These are phyloP conservation scores for Carallia pectinifolia DNA, from an alignment of 345 rosid species.

Conservation along the genomic window DNA sequence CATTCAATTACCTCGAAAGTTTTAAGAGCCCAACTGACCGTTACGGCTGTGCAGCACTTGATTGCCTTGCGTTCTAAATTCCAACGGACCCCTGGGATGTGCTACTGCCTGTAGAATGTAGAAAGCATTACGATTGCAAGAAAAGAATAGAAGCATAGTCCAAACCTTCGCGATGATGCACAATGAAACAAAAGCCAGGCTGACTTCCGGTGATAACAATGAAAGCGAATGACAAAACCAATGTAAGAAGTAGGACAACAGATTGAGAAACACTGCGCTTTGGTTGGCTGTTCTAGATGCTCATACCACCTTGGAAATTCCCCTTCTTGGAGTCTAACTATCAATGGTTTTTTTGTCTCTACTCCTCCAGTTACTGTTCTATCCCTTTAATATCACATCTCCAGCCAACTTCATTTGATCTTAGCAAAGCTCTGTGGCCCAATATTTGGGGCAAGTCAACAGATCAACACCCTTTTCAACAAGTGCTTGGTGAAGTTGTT, in stretches of 20 bases:
- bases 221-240: slow-evolving; percentile 27
- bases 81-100: too few species aligned
- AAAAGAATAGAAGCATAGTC: too few species aligned
- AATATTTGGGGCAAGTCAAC: neutral
- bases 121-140: too few species aligned
- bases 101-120: too few species aligned
- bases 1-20: slow-evolving; percentile 56
- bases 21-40: too few species aligned
- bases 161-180: too few species aligned
- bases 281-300: neutral
- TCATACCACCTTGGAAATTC: neutral
- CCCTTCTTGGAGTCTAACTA: slow-evolving; percentile 12
- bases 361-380: neutral
- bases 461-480: neutral
- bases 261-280: neutral
- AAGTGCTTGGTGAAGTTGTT: neutral
- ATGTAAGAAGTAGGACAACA: neutral
- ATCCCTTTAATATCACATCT: neutral
- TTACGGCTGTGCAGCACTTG: too few species aligned
- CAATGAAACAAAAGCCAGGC: too few species aligned
- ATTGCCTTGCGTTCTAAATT: too few species aligned
- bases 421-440: neutral
- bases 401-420: neutral
- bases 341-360: neutral
- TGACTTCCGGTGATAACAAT: slow-evolving; percentile 20